phyloP scores from a whole-genome alignment of 169 alveolate species.

The Plasmodium knowlesi region DNA sequence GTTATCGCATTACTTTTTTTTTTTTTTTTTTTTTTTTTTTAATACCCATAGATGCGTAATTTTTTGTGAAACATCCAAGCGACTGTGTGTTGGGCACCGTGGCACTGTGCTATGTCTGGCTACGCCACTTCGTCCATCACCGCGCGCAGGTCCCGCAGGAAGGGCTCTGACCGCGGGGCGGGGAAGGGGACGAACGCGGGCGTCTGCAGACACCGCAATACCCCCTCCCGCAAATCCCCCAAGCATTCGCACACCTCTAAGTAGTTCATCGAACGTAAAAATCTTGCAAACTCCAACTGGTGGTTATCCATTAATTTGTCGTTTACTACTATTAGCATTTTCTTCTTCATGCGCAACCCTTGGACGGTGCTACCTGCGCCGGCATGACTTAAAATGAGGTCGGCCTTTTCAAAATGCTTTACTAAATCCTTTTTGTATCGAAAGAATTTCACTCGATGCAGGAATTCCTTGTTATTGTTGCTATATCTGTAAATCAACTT shows the following conservation, averaged over 20 bases:
- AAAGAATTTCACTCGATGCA: slow-evolving; percentile 33
- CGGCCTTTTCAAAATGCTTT: slow-evolving; percentile 76
- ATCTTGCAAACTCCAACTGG: slow-evolving; percentile 84
- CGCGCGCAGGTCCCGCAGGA: slow-evolving; percentile 11
- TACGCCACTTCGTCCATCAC: not conserved
- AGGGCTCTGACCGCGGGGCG: slow-evolving; percentile 7
- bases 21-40: too few species aligned
- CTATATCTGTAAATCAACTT: slow-evolving; percentile 16
- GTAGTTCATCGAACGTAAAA: slow-evolving; percentile 49
- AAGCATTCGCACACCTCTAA: slow-evolving; percentile 65
- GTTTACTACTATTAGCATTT: slow-evolving; percentile 87
- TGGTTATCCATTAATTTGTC: slow-evolving; percentile 85
- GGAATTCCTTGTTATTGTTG: not conserved
- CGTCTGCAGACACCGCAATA: slow-evolving; percentile 57
- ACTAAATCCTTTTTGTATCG: slow-evolving; percentile 78
- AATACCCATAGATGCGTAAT: not conserved
- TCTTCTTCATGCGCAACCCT: slow-evolving; percentile 82
- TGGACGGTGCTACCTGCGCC: slow-evolving; percentile 91
- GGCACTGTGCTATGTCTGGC: not conserved
- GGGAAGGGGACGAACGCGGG: slow-evolving; percentile 57
- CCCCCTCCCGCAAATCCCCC: slow-evolving; percentile 22
- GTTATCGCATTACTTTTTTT: not conserved
- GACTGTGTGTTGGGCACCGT: not conserved
- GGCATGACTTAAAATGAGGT: slow-evolving; percentile 87
- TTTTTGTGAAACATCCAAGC: not conserved